These are phyloP conservation scores for Cercospora brassicicola DNA, from an alignment of 2,329 filamentous ascomycete species.

Conservation along the genomic window DNA sequence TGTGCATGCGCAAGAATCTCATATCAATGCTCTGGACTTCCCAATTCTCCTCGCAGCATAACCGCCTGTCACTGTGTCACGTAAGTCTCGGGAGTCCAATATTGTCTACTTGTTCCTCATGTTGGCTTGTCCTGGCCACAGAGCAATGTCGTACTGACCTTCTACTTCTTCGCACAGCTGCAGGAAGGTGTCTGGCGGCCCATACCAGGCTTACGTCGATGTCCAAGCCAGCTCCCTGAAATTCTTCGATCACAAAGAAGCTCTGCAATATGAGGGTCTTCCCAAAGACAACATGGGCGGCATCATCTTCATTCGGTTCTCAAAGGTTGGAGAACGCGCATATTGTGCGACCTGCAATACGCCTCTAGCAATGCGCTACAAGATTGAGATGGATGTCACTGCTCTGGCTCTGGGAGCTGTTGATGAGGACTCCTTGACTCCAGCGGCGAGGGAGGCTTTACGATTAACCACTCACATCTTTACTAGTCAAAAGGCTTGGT, in stretches of 20 bases:
- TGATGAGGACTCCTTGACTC: conserved; percentile 25
- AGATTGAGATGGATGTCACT: conserved; percentile 16
- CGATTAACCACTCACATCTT: conserved; percentile 24
- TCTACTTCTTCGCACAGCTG: conserved; percentile 12
- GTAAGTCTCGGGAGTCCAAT: background rate
- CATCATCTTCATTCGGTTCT: conserved; percentile 22
- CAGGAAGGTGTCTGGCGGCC: conserved; percentile 29
- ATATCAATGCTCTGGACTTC: conserved; percentile 25
- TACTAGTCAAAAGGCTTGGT: conserved; percentile 28
- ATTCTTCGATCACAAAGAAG: conserved; percentile 26
- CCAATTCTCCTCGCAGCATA: background rate
- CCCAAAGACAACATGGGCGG: conserved; percentile 24
- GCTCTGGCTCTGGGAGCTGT: conserved; percentile 21
- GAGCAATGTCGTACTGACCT: background rate
- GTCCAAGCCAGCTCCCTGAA: conserved; percentile 18
- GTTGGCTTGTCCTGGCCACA: background rate
- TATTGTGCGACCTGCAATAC: conserved; percentile 27
- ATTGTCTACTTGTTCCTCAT: background rate
- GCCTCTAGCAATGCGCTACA: conserved; percentile 31
- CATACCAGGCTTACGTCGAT: conserved; percentile 27
- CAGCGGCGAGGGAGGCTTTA: conserved; percentile 21
- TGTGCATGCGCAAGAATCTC: conserved; percentile 31
- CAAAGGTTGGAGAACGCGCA: conserved; percentile 23
- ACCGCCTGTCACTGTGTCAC: conserved; percentile 28
- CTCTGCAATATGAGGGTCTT: conserved; percentile 26